Evolutionary conservation across 1,284 basidiomycete species (phyloP).

Genomic region (Rhizopogon parksii): DNA sequence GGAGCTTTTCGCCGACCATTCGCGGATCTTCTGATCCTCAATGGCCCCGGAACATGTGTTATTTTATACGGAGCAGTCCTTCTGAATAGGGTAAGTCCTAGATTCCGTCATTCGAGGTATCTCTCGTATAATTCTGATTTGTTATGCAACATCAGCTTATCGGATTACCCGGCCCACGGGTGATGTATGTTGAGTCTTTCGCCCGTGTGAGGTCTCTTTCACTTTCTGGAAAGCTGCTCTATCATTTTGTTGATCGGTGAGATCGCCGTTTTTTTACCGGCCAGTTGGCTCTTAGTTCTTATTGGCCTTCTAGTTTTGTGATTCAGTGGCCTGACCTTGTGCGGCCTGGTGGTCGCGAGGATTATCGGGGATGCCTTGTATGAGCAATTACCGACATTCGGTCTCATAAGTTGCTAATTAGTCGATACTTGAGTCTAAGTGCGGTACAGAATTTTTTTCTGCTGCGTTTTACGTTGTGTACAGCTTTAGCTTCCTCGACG

Average conservation of each 20-base stretch:
- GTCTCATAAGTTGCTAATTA: too few species aligned
- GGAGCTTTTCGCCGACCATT: conserved; percentile 32
- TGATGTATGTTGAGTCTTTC: conserved; percentile 94
- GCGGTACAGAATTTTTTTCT: too few species aligned
- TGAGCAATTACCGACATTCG: conserved; percentile 24
- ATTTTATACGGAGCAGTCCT: conserved; percentile 70
- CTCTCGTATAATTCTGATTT: neutral
- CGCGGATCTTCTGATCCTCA: conserved; percentile 80
- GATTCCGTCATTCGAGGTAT: neutral
- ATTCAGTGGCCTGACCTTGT: conserved; percentile 78
- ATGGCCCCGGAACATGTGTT: conserved; percentile 94
- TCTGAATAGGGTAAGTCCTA: conserved; percentile 62
- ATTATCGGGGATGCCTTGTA: conserved; percentile 62
- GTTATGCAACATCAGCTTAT: conserved; percentile 51
- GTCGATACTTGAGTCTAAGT: neutral
- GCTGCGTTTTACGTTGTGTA: neutral
- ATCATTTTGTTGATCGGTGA: conserved; percentile 76
- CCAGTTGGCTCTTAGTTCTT: neutral
- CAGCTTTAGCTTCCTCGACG: neutral
- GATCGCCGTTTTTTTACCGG: conserved; percentile 15
- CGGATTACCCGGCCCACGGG: conserved; percentile 61
- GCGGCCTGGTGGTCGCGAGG: conserved; percentile 34
- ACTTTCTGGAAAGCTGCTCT: conserved; percentile 78
- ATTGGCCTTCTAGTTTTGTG: conserved; percentile 51
- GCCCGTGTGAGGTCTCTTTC: conserved; percentile 82